Percentiles rank a stretch among this genome's conserved stretches.
Evolutionary conservation across 2,329 filamentous ascomycete genomes (phyloP).

Genomic region (Colletotrichum melonis): DNA sequence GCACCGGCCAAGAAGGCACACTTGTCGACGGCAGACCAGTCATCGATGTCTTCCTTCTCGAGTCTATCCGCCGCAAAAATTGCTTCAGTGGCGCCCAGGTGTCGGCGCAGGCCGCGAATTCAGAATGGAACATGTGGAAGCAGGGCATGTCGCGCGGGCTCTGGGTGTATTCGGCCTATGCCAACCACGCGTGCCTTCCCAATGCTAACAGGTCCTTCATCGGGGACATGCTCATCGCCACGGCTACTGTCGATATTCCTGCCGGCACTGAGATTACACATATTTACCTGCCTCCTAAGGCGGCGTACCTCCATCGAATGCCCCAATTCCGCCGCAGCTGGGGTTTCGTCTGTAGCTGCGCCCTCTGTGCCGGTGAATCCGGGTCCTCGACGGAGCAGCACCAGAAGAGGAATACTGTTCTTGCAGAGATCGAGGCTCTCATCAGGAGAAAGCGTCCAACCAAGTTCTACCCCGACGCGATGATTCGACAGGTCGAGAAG

Average conservation of each 20-base stretch:
- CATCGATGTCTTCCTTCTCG: constrained; percentile 52
- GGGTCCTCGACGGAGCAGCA: constrained; percentile 33
- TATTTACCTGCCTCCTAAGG: constrained; percentile 50
- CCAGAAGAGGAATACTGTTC: constrained; percentile 39
- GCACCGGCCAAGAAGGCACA: constrained; percentile 44
- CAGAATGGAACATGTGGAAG: constrained; percentile 38
- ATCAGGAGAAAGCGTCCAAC: constrained; percentile 39
- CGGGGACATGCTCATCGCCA: constrained; percentile 46
- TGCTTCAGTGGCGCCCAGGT: constrained; percentile 50
- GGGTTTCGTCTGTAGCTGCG: constrained; percentile 54
- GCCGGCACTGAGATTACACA: constrained; percentile 52
- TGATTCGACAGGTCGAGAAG: constrained; percentile 45
- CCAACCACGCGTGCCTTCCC: constrained; percentile 50
- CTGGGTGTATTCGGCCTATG: constrained; percentile 48
- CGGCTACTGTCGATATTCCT: constrained; percentile 50
- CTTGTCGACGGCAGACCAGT: constrained; percentile 48
- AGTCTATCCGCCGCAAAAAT: constrained; percentile 54
- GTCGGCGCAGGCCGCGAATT: constrained; percentile 43
- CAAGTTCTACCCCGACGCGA: constrained; percentile 43
- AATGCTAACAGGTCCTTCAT: constrained; percentile 48
- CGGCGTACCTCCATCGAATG: constrained; percentile 41
- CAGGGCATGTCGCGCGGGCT: constrained; percentile 43
- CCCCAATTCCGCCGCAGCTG: constrained; percentile 45
- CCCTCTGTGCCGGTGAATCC: constrained; percentile 48
- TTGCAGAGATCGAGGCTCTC: constrained; percentile 44